Evolutionary conservation across 768 basidiomycete genomes (phyloP), one percentile per base, ranked within the genome.

Genomic region (Strobilomyces confusus): DNA sequence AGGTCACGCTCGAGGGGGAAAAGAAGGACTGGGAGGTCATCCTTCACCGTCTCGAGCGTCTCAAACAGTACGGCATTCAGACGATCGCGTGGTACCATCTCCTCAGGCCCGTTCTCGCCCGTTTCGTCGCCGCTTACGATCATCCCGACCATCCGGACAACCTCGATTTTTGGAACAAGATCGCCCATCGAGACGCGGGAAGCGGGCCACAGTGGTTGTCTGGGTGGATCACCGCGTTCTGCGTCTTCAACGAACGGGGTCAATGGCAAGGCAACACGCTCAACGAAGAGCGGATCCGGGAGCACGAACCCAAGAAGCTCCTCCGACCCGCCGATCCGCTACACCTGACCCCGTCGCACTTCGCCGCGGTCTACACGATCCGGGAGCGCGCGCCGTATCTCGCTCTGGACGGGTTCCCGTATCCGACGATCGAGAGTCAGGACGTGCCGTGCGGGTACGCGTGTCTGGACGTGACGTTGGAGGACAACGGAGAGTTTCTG

Each of bases 1-100:
- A 61, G 30, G 68, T 80, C 44, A 78, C 76, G 6, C 70, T 80
- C 32, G 67, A 73, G 45, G 78, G 78, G 1, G 68, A 66, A 36
- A 67, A 63, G 30, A 48, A 59, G 3, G 79, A 80, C 58, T 79
- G 73, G 70, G 52, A 69, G 15, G 55, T 58, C 5, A 64, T 79
- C 12, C 62, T 72, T 8, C 4, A 36, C 4, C 66, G 76, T 11
- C 50, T 78, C 25, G 75, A 76, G 12, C 73, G 70, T 54, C 62
- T 79, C 42, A 63, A 65, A 32, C 59, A 63, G 12, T 76, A 73
- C 45, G 77, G 73, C 1, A 61, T 72, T 19, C 62, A 58, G 9
- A 68, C 71, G 25, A 58, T 71, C 41, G 67, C 68, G 6, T 78
- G 76, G 76, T 64, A 68, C 19, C 61, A 67, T 29, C 68, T 80